These are phyloP conservation scores for Ustilago shanxiensis DNA, from an alignment of 1,284 basidiomycete species.

Conservation along the genomic window DNA sequence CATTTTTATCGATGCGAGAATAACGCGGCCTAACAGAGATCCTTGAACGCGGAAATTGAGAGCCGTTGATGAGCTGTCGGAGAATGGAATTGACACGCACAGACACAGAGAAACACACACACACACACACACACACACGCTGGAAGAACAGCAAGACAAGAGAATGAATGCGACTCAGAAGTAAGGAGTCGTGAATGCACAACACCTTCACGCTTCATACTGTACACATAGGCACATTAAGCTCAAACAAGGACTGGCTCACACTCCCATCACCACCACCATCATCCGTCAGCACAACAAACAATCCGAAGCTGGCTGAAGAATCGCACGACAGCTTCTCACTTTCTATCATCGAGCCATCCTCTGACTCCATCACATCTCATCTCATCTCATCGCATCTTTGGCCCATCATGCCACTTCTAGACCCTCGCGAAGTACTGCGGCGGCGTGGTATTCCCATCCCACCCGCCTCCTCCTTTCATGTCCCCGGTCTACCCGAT, in stretches of 20 bases:
- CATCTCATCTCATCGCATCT: no score
- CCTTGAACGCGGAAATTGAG: background rate
- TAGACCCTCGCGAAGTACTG: conserved; percentile 47
- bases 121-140: background rate
- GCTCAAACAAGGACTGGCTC: background rate
- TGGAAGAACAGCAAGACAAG: background rate
- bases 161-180: background rate
- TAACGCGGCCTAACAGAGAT: background rate
- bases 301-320: no score
- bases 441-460: conserved; percentile 42
- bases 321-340: no score
- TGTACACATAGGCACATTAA: no score
- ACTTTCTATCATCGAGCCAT: no score
- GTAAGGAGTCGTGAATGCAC: no score
- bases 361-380: no score
- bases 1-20: no score
- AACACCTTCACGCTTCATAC: no score
- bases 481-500: conserved; percentile 50
- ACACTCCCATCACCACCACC: background rate
- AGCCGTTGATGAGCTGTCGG: background rate
- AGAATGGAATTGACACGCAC: background rate
- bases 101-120: background rate
- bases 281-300: no score
- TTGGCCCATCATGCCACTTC: conserved; percentile 32
- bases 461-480: conserved; percentile 47